phyloP scores from a whole-genome alignment of 345 rosid species.

The Boechera stricta region DNA sequence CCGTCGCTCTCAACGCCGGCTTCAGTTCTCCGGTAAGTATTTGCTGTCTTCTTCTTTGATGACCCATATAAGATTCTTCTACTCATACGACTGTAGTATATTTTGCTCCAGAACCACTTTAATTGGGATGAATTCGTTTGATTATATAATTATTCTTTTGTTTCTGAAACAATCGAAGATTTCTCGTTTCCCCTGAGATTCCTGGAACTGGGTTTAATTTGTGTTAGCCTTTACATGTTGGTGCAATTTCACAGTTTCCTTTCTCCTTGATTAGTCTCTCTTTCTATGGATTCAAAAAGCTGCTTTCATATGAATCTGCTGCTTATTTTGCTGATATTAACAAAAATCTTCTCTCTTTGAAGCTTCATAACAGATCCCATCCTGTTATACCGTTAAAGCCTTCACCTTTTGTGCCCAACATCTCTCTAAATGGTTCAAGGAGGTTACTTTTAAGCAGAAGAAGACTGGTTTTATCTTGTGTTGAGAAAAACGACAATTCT shows the following conservation, averaged over 20 bases:
- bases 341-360: constrained; percentile 15
- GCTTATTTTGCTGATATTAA: constrained; percentile 17
- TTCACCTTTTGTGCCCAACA: background rate
- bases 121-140: constrained; percentile 4
- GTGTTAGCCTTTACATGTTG: background rate
- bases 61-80: constrained; percentile 1
- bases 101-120: background rate
- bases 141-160: background rate
- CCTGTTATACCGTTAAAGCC: constrained; percentile 26
- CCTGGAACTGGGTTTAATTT: background rate
- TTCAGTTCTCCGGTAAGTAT: constrained; percentile 40
- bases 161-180: background rate
- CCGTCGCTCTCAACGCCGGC: constrained; percentile 46
- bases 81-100: background rate
- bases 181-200: background rate
- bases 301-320: background rate
- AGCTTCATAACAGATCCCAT: constrained; percentile 32
- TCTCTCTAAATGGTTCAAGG: no score
- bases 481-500: constrained; percentile 52
- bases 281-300: constrained; percentile 4
- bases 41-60: background rate
- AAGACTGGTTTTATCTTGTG: constrained; percentile 45
- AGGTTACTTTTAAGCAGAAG: constrained; percentile 31
- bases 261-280: constrained; percentile 7
- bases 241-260: background rate